Base-by-base conservation (phyloP, 176 grass and related monocot species). In the Otatea glauca region DNA sequence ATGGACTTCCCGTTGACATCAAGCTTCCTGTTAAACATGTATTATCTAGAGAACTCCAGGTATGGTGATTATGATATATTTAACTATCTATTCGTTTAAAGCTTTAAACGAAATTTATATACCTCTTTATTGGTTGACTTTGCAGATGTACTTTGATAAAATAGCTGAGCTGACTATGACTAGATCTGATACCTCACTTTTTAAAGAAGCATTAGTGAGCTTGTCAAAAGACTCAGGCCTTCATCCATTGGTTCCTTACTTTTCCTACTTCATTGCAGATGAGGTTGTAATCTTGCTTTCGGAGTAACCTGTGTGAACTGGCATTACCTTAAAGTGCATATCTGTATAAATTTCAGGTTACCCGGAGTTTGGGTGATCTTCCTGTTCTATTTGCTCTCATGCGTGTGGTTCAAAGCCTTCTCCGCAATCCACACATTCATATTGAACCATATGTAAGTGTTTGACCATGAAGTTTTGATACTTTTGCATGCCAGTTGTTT, bases 1-100 rank as follows among this genome's bases (percentile, higher is more conserved):
- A 92, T 68, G 89, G 87, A 49, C 93, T 92, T 89, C 89, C 85
- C 21, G 85, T 94, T 71, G 93, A 94, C 54, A 63, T 98, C 75
- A 98, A 98, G 78, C 91, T 98, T 86, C 96, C 96, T 86, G 89
- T 98, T 85, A 98, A 98, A 78, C 96, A 98, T 83, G 86, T 98
- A 65, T 92, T 95, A 88, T 95, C 93, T 73, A 93, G 88, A 90
- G 96, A 95, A 82, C 76, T 98, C 14, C 91, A 95, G 87, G 96
- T 95, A 77, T 59, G 47, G 35, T 65, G 24, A 16, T 87, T 58
- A 66, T 65, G 5, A 27, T 50, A 65, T 63, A 62, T 55, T 43
- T 11, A 5, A 13, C 4, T 67, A 37, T 85, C 43, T 80, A 15
- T 71, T 70, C 58, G n/a, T 70, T 27, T 81, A 35, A 32, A 43